Conservation (phyloP, 2,329 filamentous ascomycete genomes). For the Nannizziopsis arthrosporioides region DNA sequence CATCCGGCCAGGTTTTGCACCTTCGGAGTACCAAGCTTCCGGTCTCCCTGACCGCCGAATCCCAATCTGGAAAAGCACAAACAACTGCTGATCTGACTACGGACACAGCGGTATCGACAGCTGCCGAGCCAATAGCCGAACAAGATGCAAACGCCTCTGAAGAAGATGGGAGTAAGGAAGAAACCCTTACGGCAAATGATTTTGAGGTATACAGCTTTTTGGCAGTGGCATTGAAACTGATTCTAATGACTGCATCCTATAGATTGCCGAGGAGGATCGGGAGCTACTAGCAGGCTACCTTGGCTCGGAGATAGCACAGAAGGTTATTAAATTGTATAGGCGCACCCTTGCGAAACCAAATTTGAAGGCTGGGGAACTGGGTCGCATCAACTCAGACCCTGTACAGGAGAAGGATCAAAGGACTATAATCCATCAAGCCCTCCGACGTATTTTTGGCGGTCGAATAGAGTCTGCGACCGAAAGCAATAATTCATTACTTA, state of each 20-base stretch:
- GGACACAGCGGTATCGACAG: not conserved
- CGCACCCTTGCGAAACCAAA: conserved; percentile 43
- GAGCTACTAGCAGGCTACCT: conserved; percentile 38
- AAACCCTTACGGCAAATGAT: not conserved
- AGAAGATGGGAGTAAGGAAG: conserved; percentile 5
- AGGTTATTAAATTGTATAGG: conserved; percentile 46
- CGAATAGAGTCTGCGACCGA: conserved; percentile 67
- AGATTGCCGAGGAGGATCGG: conserved; percentile 34
- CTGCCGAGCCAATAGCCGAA: not conserved
- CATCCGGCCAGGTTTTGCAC: conserved; percentile 64
- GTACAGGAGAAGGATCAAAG: conserved; percentile 51
- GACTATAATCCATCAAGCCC: conserved; percentile 50
- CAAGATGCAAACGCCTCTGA: not conserved
- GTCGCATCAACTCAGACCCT: conserved; percentile 41
- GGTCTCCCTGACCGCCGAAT: conserved; percentile 11
- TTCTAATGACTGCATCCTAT: not conserved
- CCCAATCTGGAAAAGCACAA: not conserved
- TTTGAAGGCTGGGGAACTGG: conserved; percentile 46
- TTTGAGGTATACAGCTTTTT: not conserved
- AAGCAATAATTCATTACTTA: conserved; percentile 54
- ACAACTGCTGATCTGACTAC: not conserved
- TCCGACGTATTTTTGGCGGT: conserved; percentile 70
- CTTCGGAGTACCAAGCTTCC: conserved; percentile 42
- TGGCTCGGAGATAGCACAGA: conserved; percentile 38
- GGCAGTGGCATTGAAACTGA: not conserved